A percentile compares a stretch with the other conserved stretches of the same genome.
phyloP scores from a whole-genome alignment of 257 asterid species.

The Penstemon eatonii region DNA sequence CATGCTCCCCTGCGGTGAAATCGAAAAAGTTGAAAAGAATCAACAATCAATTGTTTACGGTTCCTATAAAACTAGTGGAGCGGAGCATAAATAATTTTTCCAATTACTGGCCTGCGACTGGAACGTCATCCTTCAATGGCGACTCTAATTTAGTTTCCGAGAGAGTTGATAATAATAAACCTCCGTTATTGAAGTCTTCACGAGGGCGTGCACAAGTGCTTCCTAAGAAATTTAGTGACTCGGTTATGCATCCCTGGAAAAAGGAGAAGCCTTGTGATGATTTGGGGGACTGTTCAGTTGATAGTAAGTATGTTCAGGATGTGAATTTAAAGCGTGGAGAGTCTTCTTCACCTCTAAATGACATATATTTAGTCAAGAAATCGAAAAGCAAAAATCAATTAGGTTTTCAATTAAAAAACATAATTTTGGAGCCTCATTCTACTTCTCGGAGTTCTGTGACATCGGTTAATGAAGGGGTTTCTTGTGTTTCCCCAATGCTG shows the following conservation, averaged over 20 bases:
- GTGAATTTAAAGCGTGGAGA: conserved; percentile 47
- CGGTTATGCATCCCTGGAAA: conserved; percentile 69
- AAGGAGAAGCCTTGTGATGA: conserved; percentile 46
- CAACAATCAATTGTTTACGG: conserved; percentile 35
- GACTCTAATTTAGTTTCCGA: conserved; percentile 30
- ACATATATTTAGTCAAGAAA: conserved; percentile 45
- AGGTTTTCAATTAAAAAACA: conserved; percentile 37
- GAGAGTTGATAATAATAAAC: conserved; percentile 37
- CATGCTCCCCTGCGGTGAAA: conserved; percentile 29
- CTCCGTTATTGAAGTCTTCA: conserved; percentile 72
- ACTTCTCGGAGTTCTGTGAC: conserved; percentile 61
- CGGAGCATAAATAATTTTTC: conserved; percentile 36
- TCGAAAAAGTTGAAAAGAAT: conserved; percentile 31
- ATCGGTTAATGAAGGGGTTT: conserved; percentile 44
- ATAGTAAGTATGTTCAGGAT: conserved; percentile 28
- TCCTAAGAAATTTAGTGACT: conserved; percentile 59
- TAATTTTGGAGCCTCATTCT: conserved; percentile 38
- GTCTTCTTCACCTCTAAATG: conserved; percentile 28
- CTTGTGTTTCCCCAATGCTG: conserved; percentile 42
- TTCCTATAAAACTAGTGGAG: conserved; percentile 53
- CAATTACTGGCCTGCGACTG: conserved; percentile 32
- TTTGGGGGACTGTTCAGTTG: conserved; percentile 27
- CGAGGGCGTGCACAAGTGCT: conserved; percentile 72
- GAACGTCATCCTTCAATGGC: conserved; percentile 28
- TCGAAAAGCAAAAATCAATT: conserved; percentile 28